phyloP scores from a whole-genome alignment of 805 yeast species.

The Debaryomyces castellii region DNA sequence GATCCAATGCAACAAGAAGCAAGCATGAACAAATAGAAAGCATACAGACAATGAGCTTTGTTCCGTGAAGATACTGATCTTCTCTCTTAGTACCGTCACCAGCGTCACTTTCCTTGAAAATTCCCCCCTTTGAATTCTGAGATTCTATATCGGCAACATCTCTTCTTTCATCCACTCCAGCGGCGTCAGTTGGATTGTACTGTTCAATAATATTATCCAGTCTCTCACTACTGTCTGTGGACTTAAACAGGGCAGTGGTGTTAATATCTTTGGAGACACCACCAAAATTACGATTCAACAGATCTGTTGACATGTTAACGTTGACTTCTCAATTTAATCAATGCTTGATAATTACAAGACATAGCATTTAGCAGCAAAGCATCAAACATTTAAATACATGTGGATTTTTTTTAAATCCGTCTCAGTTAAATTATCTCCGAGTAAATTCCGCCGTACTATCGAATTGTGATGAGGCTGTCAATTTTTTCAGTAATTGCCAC shows the following conservation, averaged over 20 bases:
- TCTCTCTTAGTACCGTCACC: conserved; percentile 42
- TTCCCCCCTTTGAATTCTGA: background rate
- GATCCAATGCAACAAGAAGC: conserved; percentile 40
- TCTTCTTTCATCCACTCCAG: background rate
- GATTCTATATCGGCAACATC: background rate
- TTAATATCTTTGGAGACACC: background rate
- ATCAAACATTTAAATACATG: background rate
- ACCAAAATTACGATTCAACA: background rate
- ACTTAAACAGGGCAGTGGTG: background rate
- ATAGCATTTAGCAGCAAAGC: background rate
- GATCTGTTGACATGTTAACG: background rate
- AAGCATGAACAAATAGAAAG: conserved; percentile 27
- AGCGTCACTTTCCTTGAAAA: conserved; percentile 37
- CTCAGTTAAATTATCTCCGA: background rate
- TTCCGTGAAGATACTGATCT: conserved; percentile 36
- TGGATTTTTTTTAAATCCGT: background rate
- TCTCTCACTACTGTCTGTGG: background rate
- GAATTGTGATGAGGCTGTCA: background rate
- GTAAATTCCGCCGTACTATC: background rate
- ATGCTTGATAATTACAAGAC: background rate
- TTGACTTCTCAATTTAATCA: background rate
- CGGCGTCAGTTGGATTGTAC: background rate
- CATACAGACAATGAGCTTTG: conserved; percentile 23
- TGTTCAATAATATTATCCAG: background rate
- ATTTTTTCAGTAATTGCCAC: background rate